Evolutionary conservation across 495 filamentous ascomycete species (phyloP).

Genomic region (Lasiosphaeris hirsuta): DNA sequence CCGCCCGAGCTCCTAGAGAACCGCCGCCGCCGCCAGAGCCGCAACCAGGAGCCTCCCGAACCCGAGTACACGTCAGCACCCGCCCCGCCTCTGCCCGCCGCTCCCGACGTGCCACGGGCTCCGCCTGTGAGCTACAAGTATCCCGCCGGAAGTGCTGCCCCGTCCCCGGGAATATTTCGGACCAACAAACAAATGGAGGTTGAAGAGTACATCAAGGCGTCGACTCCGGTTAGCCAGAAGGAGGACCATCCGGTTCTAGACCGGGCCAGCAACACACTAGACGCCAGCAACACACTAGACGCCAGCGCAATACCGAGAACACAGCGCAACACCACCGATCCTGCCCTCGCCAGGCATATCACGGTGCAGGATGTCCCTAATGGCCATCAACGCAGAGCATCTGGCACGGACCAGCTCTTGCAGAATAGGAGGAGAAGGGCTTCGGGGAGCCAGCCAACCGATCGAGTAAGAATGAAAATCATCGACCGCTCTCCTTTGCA

Average conservation of each 20-base stretch:
- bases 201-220: slow-evolving; percentile 38
- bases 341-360: slow-evolving; percentile 11
- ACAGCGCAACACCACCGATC: slow-evolving; percentile 19
- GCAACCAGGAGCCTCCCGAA: slow-evolving; percentile 30
- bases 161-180: slow-evolving; percentile 22
- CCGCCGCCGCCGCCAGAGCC: slow-evolving; percentile 34
- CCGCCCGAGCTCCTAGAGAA: slow-evolving; percentile 38
- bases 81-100: slow-evolving; percentile 44
- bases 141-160: slow-evolving; percentile 43
- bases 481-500: slow-evolving; percentile 84
- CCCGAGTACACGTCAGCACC: slow-evolving; percentile 24
- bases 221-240: slow-evolving; percentile 29
- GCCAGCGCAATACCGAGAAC: slow-evolving; percentile 10
- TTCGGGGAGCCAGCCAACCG: slow-evolving; percentile 18
- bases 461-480: slow-evolving; percentile 55
- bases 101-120: slow-evolving; percentile 56
- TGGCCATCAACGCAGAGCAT: slow-evolving; percentile 26
- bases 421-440: slow-evolving; percentile 25
- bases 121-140: slow-evolving; percentile 57
- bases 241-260: slow-evolving; percentile 33
- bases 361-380: slow-evolving; percentile 14
- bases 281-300: slow-evolving; percentile 24
- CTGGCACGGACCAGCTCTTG: slow-evolving; percentile 28
- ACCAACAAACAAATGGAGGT: slow-evolving; percentile 36
- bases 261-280: slow-evolving; percentile 28